Conservation (phyloP, 345 rosid genomes). For the Sonneratia alba region DNA sequence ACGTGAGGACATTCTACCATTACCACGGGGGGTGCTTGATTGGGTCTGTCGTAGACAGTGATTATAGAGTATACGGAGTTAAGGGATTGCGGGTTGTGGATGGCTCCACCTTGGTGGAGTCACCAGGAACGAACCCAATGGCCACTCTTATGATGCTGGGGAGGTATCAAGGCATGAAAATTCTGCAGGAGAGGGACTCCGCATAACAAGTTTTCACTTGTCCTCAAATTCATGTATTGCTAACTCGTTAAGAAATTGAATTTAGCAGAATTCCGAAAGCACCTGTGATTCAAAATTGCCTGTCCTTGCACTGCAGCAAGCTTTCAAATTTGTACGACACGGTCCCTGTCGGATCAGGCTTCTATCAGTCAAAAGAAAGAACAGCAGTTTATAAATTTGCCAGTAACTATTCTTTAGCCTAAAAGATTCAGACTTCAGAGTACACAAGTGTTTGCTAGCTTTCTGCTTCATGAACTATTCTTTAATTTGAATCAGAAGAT, state of each 20-base stretch:
- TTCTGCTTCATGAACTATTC: no score
- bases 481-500: not conserved
- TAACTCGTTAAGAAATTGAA: not conserved
- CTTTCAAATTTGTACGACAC: not conserved
- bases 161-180: conserved; percentile 59
- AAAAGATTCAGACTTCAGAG: not conserved
- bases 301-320: not conserved
- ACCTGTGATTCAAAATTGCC: not conserved
- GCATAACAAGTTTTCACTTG: not conserved
- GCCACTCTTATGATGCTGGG: conserved; percentile 70
- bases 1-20: conserved; percentile 57
- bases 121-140: conserved; percentile 86
- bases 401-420: no score
- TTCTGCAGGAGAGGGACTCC: conserved; percentile 32
- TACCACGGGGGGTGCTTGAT: conserved; percentile 55
- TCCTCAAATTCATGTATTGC: not conserved
- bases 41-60: conserved; percentile 51
- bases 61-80: conserved; percentile 43
- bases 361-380: not conserved
- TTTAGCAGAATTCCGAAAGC: not conserved
- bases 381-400: not conserved
- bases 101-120: conserved; percentile 60
- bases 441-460: no score
- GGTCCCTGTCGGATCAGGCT: not conserved
- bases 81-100: conserved; percentile 53